Conservation (phyloP, 2,329 filamentous ascomycete genomes). For the Fusarium acutatum region DNA sequence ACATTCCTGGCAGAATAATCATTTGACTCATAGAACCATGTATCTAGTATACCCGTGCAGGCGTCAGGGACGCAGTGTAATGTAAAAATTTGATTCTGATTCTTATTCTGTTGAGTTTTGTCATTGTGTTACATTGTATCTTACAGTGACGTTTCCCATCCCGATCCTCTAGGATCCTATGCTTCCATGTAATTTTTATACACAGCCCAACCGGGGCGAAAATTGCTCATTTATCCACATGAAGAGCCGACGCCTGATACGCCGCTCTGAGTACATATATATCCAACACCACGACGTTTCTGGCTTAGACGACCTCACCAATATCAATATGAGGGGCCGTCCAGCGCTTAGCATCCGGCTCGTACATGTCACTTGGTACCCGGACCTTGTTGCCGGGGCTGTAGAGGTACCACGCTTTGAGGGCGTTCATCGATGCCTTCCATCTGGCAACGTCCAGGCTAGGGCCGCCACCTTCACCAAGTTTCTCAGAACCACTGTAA, state of each 20-base stretch:
- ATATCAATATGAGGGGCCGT: conserved; percentile 74
- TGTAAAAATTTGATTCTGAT: conserved; percentile 37
- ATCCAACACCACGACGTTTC: conserved; percentile 8
- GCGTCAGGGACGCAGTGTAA: conserved; percentile 20
- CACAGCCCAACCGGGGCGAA: conserved; percentile 42
- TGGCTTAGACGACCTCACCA: conserved; percentile 70
- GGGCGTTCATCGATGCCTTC: conserved; percentile 81
- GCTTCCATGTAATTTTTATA: conserved; percentile 45
- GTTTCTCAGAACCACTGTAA: conserved; percentile 88
- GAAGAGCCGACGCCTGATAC: conserved; percentile 30
- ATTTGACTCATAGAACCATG: conserved; percentile 7
- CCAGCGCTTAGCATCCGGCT: conserved; percentile 69
- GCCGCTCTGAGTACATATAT: conserved; percentile 32
- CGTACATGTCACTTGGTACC: conserved; percentile 75
- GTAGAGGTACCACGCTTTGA: conserved; percentile 98
- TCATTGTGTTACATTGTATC: conserved; percentile 51
- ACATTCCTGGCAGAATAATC: background rate
- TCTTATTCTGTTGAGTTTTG: conserved; percentile 38
- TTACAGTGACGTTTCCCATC: conserved; percentile 48
- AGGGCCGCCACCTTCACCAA: conserved; percentile 87
- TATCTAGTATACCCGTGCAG: conserved; percentile 29
- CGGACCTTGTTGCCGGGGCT: conserved; percentile 73
- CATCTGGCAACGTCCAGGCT: conserved; percentile 80
- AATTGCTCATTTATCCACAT: conserved; percentile 42
- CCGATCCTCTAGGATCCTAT: conserved; percentile 34